Base-by-base conservation (phyloP, 768 basidiomycete species). In the Suillus decipiens region DNA sequence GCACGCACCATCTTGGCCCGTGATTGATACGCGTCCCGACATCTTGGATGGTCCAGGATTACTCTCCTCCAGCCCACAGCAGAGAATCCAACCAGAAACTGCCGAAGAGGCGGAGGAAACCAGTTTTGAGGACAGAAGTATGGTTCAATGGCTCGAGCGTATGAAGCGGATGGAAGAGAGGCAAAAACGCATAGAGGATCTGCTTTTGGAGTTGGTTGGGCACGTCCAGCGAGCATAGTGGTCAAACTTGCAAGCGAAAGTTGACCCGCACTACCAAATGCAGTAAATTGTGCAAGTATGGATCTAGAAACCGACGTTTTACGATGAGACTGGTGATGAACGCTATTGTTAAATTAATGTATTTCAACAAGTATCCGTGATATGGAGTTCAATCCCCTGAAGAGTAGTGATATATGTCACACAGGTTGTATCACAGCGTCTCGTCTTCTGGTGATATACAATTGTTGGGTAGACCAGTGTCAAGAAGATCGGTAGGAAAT, bases 161-260 rank as follows among this genome's bases (percentile, higher is more conserved):
- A 68, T 85, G 61, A 75, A 76, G 12, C 61, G 66, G 37, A 78
- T 85, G 33, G 84, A 85, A 63, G 72, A 71, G 63, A 68, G 75
- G 59, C 84, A 86, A 69, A 69, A 77, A 63, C 74, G 84, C 60
- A 84, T 85, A 42, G 83, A 85, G 68, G 76, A 78, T 1, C 60
- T 86, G 58, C 74, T 86, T 47, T 53, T 77, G 28, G 73, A 77
- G 53, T 68, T 81, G 39, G 39, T 42, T 31, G 56, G 56, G 19
- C 39, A 42, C 12, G 24, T 22, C 17, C 61, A 62, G 36, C 11
- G 8, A 22, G 53, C n/a, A 14, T 47, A 60, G 10, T 28, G 24
- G 31, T 39, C 51, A 33, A 53, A 19, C 31, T 33, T 17, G 48
- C 28, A 50, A 50, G 48, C 31, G 17, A 51, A 31, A 10, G 9